These are phyloP conservation scores for Hypoxylon rickii DNA, from an alignment of 495 filamentous ascomycete species.

Conservation along the genomic window DNA sequence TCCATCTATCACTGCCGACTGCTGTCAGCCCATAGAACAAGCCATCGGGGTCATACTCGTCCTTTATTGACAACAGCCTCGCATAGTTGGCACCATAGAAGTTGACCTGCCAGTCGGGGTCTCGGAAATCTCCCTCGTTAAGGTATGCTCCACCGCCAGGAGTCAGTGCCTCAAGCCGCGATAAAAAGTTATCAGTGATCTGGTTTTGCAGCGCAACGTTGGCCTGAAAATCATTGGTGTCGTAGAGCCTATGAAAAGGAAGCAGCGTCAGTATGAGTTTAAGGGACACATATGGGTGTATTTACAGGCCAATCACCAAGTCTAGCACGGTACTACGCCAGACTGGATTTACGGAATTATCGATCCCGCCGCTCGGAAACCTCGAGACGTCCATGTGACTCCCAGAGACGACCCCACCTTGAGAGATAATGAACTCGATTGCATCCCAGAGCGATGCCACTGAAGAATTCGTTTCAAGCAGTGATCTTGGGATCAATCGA, in stretches of 20 bases:
- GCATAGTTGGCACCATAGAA: not conserved
- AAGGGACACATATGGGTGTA: no score
- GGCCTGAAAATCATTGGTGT: no score
- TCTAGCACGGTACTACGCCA: no score
- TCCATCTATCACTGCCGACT: slow-evolving; percentile 50
- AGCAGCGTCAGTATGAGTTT: no score
- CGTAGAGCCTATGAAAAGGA: no score
- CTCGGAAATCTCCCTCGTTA: not conserved
- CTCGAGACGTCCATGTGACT: no score
- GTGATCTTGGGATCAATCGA: slow-evolving; percentile 1
- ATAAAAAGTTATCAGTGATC: not conserved
- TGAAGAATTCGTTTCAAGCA: not conserved
- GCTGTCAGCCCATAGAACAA: slow-evolving; percentile 42
- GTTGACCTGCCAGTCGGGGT: not conserved
- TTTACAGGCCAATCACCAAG: no score
- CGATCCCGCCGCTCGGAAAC: no score
- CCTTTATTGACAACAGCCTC: not conserved
- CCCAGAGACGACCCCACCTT: no score
- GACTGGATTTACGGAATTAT: not conserved
- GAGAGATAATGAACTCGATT: slow-evolving; percentile 5
- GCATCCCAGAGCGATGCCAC: not conserved
- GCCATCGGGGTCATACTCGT: not conserved
- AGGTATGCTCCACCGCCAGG: not conserved
- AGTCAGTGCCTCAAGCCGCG: not conserved
- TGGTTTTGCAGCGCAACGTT: not conserved